Percentiles rank a stretch among this genome's conserved stretches.
Conservation (phyloP, 2,329 filamentous ascomycete species). For the Trichophyton schoenleinii region DNA sequence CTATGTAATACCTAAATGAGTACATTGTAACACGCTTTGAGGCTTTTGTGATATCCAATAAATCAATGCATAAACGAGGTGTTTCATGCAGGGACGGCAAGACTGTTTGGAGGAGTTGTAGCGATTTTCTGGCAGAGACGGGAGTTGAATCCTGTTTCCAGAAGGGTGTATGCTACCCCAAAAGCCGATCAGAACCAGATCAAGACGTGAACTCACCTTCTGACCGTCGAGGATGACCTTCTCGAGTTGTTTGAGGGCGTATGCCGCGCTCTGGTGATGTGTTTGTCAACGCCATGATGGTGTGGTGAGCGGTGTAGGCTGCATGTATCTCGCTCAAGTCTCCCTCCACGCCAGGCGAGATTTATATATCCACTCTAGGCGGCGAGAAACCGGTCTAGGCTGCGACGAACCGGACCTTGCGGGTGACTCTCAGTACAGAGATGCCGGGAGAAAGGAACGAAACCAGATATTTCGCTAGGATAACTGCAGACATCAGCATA, state of each 20-base stretch:
- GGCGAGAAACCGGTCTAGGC: neutral
- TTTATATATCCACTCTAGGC: neutral
- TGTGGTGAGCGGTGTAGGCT: neutral
- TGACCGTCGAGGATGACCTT: slow-evolving; percentile 1
- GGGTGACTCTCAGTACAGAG: neutral
- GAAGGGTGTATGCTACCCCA: neutral
- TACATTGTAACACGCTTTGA: slow-evolving; percentile 22
- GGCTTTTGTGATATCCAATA: slow-evolving; percentile 1
- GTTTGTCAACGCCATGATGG: neutral
- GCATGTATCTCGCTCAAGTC: neutral
- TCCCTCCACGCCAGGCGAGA: neutral
- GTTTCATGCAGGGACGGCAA: slow-evolving; percentile 2
- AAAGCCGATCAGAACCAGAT: neutral
- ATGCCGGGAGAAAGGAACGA: neutral
- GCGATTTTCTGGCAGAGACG: neutral
- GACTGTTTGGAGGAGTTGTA: neutral
- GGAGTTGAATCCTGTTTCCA: slow-evolving; percentile 1
- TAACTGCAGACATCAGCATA: neutral
- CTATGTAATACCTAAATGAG: slow-evolving; percentile 44
- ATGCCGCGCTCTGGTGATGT: neutral
- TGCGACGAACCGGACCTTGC: too few relatives aligned
- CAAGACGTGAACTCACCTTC: slow-evolving; percentile 5
- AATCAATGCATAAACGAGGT: slow-evolving; percentile 1
- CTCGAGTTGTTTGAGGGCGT: neutral
- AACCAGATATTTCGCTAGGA: neutral